Conservation (phyloP, 2,329 filamentous ascomycete genomes). For the Fusarium luffae region DNA sequence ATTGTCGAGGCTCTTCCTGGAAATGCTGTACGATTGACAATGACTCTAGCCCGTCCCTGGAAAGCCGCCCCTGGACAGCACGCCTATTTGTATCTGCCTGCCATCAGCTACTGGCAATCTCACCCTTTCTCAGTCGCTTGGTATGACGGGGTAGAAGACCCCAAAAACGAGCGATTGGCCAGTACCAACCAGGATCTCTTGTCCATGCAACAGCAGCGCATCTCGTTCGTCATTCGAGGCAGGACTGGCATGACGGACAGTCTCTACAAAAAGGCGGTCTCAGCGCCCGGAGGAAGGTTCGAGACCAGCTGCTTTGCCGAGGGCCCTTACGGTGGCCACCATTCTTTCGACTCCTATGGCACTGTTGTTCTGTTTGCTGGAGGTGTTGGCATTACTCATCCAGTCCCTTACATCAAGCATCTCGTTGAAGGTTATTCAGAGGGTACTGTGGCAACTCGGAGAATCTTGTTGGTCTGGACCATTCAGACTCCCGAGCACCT, state of each 20-base stretch:
- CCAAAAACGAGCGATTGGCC: conserved; percentile 65
- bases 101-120: conserved; percentile 76
- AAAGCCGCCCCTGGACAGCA: conserved; percentile 79
- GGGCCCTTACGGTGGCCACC: conserved; percentile 80
- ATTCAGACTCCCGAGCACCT: conserved; percentile 83
- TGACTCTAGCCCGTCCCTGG: conserved; percentile 82
- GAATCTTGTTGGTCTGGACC: conserved; percentile 80
- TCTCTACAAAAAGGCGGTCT: conserved; percentile 74
- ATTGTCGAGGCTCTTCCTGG: conserved; percentile 81
- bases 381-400: conserved; percentile 84
- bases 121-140: conserved; percentile 85
- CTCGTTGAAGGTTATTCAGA: conserved; percentile 75
- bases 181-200: conserved; percentile 69
- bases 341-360: conserved; percentile 78
- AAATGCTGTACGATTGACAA: conserved; percentile 77
- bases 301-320: conserved; percentile 75
- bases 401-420: conserved; percentile 78
- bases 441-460: conserved; percentile 76
- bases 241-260: conserved; percentile 78
- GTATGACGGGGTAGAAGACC: conserved; percentile 72
- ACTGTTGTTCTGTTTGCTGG: conserved; percentile 83
- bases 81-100: conserved; percentile 81
- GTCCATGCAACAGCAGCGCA: conserved; percentile 69
- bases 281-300: conserved; percentile 69
- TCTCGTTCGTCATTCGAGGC: conserved; percentile 79